Base-by-base conservation (phyloP, 768 basidiomycete genomes). In the Lactarius vividus region DNA sequence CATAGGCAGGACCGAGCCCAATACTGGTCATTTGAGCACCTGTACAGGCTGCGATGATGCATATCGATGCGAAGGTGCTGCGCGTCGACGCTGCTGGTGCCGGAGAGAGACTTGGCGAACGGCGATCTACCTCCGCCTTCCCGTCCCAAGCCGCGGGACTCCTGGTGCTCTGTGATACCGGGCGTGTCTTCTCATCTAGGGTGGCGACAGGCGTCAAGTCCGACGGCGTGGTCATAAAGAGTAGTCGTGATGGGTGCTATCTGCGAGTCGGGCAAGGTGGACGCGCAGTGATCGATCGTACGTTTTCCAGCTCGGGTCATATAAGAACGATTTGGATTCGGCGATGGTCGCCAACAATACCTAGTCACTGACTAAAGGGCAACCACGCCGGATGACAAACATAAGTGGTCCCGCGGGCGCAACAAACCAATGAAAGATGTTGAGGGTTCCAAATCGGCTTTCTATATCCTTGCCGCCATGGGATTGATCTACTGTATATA, bases 11-110 rank as follows among this genome's bases (percentile, higher is more conserved):
- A 11, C 63, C 69, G 52, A 71, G 69, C 6, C 70, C 71, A 33
- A 68, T 66, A 35, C 72, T 77, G 33, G 76, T 56, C 23, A 75
- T 68, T 72, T 76, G 73, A 16, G 75, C 70, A 15, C 72, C 67
- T 7, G 76, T 75, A 46, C 74, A 75, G 31, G 73, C 74, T 0
- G 69, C 67, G 8, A 75, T 72, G 20, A 74, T 62, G 56, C 49
- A 64, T 18, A 70, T 52, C 4, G 67, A 66, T 20, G 54, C 29
- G 28, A 63, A 15, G 1, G 46, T 40, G 58, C 69, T 66, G 33
- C 61, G 65, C 15, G 9, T n/a, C 11, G 56, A 56, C 16, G 3
- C 20, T 7, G 39, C 57, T 5, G 10, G 15, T 1, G 15, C 16
- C 10, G 26, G 44, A 23, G 42, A 23, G 4, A 15, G 37, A 39